A percentile compares a stretch with the other conserved stretches of the same genome.
Evolutionary conservation across 768 basidiomycete species (phyloP).

Genomic region (Lentinula sp.): DNA sequence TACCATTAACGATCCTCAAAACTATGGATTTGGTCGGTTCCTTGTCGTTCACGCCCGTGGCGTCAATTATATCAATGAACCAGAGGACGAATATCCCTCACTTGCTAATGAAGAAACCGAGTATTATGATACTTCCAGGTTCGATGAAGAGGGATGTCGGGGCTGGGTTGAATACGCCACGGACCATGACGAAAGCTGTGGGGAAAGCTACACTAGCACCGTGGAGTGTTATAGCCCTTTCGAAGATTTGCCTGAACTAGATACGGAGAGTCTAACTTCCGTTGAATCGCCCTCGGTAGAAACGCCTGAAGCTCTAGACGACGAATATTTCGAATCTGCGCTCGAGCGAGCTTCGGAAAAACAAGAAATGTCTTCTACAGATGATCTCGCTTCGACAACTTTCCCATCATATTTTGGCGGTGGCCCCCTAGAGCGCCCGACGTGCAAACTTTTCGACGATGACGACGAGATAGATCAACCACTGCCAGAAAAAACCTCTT

Average conservation of each 20-base stretch:
- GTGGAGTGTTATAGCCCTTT: not conserved
- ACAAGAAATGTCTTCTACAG: not conserved
- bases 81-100: not conserved
- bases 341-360: not conserved
- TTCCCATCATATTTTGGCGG: not conserved
- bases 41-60: slow-evolving; percentile 21
- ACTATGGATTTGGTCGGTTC: slow-evolving; percentile 25
- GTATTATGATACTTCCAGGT: not conserved
- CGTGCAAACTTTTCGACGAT: slow-evolving; percentile 5
- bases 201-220: not conserved
- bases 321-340: not conserved
- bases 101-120: not conserved
- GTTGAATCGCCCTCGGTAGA: not conserved
- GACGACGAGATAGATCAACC: slow-evolving; percentile 4
- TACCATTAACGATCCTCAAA: slow-evolving; percentile 27
- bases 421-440: not conserved
- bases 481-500: slow-evolving; percentile 4
- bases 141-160: not conserved
- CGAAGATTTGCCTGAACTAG: not conserved
- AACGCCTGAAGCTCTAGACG: not conserved
- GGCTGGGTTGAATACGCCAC: not conserved
- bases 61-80: slow-evolving; percentile 1
- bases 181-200: not conserved
- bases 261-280: slow-evolving; percentile 2
- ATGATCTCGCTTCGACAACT: not conserved